Conservation (phyloP, 768 basidiomycete species). For the Mycena indigotica region DNA sequence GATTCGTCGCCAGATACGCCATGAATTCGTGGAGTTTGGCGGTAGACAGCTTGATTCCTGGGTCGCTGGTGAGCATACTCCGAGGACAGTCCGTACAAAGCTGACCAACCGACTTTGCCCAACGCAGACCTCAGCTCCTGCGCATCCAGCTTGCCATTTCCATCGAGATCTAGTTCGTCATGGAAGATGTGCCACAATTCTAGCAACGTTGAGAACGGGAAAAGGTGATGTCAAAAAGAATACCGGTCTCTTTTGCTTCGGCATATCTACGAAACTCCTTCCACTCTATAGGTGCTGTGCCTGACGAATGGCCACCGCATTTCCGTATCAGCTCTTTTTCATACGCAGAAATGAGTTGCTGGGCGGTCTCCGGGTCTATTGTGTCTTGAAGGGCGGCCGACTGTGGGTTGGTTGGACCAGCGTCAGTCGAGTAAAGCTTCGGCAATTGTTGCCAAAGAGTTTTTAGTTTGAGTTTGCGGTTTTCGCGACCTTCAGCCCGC, state of each 20-base stretch:
- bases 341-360: constrained; percentile 69
- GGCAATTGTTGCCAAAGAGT: constrained; percentile 66
- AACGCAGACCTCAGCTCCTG: constrained; percentile 58
- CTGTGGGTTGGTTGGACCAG: constrained; percentile 7
- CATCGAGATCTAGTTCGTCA: constrained; percentile 86
- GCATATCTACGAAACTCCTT: constrained; percentile 75
- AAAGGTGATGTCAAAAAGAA: too few relatives aligned
- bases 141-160: constrained; percentile 80
- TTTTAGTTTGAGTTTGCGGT: constrained; percentile 60
- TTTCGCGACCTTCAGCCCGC: constrained; percentile 60
- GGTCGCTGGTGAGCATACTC: not conserved
- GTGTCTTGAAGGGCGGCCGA: constrained; percentile 22
- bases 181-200: constrained; percentile 94
- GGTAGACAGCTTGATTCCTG: constrained; percentile 74
- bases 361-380: constrained; percentile 65
- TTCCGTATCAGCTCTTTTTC: constrained; percentile 70
- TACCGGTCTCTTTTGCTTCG: constrained; percentile 79
- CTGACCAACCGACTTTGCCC: constrained; percentile 22
- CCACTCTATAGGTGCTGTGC: constrained; percentile 59
- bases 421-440: constrained; percentile 24
- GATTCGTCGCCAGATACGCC: constrained; percentile 70
- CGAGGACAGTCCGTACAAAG: not conserved
- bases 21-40: constrained; percentile 82
- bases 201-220: constrained; percentile 32
- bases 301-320: constrained; percentile 47